These are phyloP conservation scores for Mycena venus DNA, from an alignment of 768 basidiomycete species.

Conservation along the genomic window DNA sequence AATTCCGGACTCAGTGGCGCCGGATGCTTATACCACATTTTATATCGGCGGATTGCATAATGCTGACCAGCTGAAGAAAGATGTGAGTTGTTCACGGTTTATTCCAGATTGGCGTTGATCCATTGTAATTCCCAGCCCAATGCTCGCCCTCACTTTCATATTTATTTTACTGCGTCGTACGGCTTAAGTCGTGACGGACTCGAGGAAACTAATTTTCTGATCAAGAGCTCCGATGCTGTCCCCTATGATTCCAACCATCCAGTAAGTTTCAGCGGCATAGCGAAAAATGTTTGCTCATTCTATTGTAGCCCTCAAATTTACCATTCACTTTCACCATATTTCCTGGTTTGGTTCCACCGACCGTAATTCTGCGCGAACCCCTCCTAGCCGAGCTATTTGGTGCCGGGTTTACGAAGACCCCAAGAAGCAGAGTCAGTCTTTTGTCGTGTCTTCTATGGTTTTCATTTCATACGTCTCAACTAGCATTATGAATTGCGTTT, in stretches of 20 bases:
- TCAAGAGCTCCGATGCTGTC: conserved; percentile 61
- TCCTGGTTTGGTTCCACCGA: conserved; percentile 63
- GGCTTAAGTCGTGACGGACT: conserved; percentile 76
- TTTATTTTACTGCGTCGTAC: conserved; percentile 84
- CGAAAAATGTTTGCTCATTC: conserved; percentile 3
- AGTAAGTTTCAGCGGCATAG: conserved; percentile 26
- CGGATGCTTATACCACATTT: conserved; percentile 82
- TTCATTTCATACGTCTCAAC: background rate
- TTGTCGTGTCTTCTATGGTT: background rate
- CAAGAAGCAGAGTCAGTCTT: conserved; percentile 63
- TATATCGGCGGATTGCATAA: conserved; percentile 80
- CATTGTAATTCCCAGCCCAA: conserved; percentile 47
- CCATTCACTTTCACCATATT: conserved; percentile 70
- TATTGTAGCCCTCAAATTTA: conserved; percentile 46
- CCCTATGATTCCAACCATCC: conserved; percentile 42
- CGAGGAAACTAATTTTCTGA: conserved; percentile 79
- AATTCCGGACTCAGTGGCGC: conserved; percentile 64
- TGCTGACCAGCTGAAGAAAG: conserved; percentile 49
- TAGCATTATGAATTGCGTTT: conserved; percentile 90
- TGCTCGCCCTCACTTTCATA: conserved; percentile 71
- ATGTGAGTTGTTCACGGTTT: conserved; percentile 48
- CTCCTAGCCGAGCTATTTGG: conserved; percentile 82
- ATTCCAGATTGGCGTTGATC: background rate
- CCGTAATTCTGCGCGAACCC: conserved; percentile 70
- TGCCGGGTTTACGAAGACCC: conserved; percentile 86